Conservation (phyloP, 345 rosid genomes). For the Combretum micranthum region DNA sequence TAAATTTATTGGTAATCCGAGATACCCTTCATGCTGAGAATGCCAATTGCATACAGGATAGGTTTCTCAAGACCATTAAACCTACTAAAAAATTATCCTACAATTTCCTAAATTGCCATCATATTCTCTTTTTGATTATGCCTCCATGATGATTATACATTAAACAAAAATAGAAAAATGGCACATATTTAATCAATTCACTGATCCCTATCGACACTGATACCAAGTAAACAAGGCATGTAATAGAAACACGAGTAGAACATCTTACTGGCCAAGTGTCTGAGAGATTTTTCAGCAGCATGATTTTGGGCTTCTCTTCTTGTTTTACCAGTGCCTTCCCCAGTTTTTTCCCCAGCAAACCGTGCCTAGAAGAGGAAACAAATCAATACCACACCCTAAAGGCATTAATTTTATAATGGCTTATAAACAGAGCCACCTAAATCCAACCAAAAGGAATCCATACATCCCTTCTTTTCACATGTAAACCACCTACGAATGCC, state of each 20-base stretch:
- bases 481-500: neutral
- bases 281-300: constrained; percentile 79
- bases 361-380: constrained; percentile 47
- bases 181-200: too few relatives aligned
- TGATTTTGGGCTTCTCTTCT: constrained; percentile 75
- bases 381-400: neutral
- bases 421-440: neutral
- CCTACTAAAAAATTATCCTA: too few relatives aligned
- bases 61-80: too few relatives aligned
- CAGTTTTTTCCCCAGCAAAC: constrained; percentile 77
- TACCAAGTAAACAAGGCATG: neutral
- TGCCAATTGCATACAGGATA: too few relatives aligned
- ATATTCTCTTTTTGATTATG: too few relatives aligned
- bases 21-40: too few relatives aligned
- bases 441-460: neutral
- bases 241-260: constrained; percentile 2
- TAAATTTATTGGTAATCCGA: too few relatives aligned
- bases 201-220: neutral
- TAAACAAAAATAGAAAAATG: too few relatives aligned
- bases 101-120: too few relatives aligned
- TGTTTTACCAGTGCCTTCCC: constrained; percentile 77
- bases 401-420: neutral
- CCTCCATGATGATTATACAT: too few relatives aligned
- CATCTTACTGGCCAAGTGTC: constrained; percentile 63
- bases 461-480: too few relatives aligned